Percentiles rank a stretch among this genome's conserved stretches.
These are phyloP conservation scores for Chlamydomonas sphaeroides DNA, from an alignment of 139 green algal genomes.

Conservation along the genomic window DNA sequence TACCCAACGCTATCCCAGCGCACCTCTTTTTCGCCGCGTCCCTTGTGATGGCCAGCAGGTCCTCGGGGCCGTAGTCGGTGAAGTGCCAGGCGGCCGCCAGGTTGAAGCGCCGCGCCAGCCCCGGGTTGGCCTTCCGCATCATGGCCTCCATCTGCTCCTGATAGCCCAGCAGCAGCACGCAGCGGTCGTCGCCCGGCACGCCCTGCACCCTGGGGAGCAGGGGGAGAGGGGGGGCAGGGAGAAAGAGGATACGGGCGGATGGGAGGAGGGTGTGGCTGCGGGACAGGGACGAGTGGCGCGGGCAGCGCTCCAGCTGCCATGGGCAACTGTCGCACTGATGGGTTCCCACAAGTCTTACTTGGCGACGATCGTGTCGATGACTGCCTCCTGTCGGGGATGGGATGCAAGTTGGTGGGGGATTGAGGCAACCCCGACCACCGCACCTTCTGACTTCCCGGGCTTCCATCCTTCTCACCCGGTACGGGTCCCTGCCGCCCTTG, in stretches of 20 bases:
- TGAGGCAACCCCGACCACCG: no score
- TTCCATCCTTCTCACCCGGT: constrained; percentile 48
- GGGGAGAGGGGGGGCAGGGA: no score
- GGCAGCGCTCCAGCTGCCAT: no score
- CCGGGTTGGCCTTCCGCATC: constrained; percentile 61
- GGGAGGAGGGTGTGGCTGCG: no score
- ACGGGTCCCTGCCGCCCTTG: constrained; percentile 36
- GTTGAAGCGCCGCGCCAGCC: constrained; percentile 62
- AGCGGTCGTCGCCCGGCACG: constrained; percentile 62
- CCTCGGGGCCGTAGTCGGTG: constrained; percentile 59
- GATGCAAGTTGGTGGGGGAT: no score
- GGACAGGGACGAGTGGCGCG: no score
- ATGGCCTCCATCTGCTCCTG: constrained; percentile 57
- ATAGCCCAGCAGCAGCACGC: constrained; percentile 68
- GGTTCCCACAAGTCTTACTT: no score
- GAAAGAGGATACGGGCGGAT: no score
- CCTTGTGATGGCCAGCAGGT: constrained; percentile 55
- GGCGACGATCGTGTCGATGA: constrained; percentile 64
- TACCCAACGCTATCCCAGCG: no score
- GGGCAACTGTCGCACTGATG: no score
- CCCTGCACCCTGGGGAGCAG: constrained; percentile 67
- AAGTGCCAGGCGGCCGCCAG: constrained; percentile 42
- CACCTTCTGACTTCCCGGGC: no score
- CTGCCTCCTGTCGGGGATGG: constrained; percentile 32
- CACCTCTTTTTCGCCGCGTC: constrained; percentile 32